Percentiles rank a stretch among this genome's conserved stretches.
These are phyloP conservation scores for Colletotrichum truncatum DNA, from an alignment of 2,329 filamentous ascomycete genomes.

Conservation along the genomic window DNA sequence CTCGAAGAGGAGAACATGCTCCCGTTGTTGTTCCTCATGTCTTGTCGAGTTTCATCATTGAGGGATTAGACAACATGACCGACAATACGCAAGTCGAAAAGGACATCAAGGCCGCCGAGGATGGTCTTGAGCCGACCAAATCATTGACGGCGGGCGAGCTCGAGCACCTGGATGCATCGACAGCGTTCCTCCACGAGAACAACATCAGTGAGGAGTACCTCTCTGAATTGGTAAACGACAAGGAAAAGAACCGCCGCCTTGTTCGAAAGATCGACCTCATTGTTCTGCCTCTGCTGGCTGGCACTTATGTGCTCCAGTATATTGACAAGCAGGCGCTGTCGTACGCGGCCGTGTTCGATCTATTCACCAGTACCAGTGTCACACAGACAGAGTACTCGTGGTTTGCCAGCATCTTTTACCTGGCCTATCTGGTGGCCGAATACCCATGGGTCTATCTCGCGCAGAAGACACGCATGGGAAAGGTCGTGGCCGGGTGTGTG, in stretches of 20 bases:
- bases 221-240: conserved; percentile 54
- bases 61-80: background rate
- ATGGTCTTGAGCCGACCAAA: conserved; percentile 28
- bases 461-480: conserved; percentile 45
- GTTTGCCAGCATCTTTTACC: conserved; percentile 65
- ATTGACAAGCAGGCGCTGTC: conserved; percentile 65
- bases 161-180: conserved; percentile 55
- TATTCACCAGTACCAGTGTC: conserved; percentile 59
- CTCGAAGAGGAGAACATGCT: background rate
- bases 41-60: too few relatives aligned
- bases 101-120: conserved; percentile 17
- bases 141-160: conserved; percentile 22
- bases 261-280: conserved; percentile 58
- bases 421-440: conserved; percentile 56
- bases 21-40: background rate
- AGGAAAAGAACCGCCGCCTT: conserved; percentile 37
- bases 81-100: background rate
- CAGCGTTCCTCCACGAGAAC: conserved; percentile 58
- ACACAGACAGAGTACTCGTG: conserved; percentile 58
- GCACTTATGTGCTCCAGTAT: conserved; percentile 61
- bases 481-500: conserved; percentile 43
- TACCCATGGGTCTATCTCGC: conserved; percentile 46
- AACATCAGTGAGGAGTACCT: conserved; percentile 52
- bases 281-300: conserved; percentile 60
- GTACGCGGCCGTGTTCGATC: conserved; percentile 65